Evolutionary conservation across 78 protist genomes (phyloP), one percentile per base, ranked within the genome.

Genomic region (Planoprotostelium fungivorum): DNA sequence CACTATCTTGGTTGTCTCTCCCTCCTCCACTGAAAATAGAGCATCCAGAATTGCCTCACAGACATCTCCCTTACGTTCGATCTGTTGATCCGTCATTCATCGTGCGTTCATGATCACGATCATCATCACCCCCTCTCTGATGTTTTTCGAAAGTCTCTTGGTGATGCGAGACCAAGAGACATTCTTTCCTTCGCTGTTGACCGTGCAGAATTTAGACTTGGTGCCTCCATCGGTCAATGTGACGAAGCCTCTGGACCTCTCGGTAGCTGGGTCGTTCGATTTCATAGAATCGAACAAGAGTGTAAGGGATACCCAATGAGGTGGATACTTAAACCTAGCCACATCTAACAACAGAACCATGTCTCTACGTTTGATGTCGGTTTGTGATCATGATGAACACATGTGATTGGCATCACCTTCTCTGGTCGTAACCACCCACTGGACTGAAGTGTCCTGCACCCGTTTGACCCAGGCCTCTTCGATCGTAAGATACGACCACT

Each of bases 291-390:
- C 35, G n/a, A 73, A 92, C 34, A 92, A 9, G 63, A 85, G 83
- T 16, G 34, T 35, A 28, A 88, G 36, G 29, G 38, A 34, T 31
- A 92, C 94, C 97, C 97, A 96, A 63, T 96, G 93, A 0, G 96
- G 92, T 1, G 97, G 96, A 38, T 96, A 94, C 63, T 94, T 96
- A 89, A 96, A 96, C 9, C 97, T 38, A 0, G 97, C 97, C 29
- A 94, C 96, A 51, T 96, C 97, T 25, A 96, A 39, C 0, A 96
- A 35, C 36, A 96, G 88, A 10, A 93, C 94, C 34, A 5, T 1
- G 87, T 96, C 95, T 0, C 63, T 51, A 51, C 16, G 73, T 51
- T 25, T 51, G 31, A 51, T 5, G 73, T 51, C 73, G 5, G 31
- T 25, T 5, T 16, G 73, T 25, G 16, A 25, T 51, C 5, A 51